Evolutionary conservation across 768 basidiomycete genomes (phyloP).

Genomic region (Clitopilus passeckerianus): DNA sequence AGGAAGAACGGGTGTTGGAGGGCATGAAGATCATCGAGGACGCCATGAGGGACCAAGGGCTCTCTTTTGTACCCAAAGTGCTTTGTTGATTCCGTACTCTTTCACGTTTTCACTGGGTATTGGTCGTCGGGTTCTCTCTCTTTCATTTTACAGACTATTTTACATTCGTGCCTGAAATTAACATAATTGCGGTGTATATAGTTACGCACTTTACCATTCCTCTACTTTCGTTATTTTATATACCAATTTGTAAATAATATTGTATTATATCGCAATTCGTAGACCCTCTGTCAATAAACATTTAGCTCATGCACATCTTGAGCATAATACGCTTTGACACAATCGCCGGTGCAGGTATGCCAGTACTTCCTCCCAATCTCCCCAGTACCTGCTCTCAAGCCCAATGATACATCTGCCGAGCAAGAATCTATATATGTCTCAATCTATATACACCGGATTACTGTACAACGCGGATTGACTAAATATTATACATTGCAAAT

Average conservation of each 20-base stretch:
- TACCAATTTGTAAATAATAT: not conserved
- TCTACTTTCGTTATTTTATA: not conserved
- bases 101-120: not conserved
- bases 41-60: slow-evolving; percentile 26
- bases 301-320: too few species aligned
- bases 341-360: too few species aligned
- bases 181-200: not conserved
- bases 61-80: not conserved
- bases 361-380: too few species aligned
- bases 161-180: not conserved
- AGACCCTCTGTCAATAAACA: too few species aligned
- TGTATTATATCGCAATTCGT: not conserved
- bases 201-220: not conserved
- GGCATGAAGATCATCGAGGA: slow-evolving; percentile 56
- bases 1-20: slow-evolving; percentile 71
- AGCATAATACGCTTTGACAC: too few species aligned
- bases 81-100: not conserved
- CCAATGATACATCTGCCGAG: not conserved
- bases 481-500: not conserved
- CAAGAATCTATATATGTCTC: not conserved
- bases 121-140: not conserved
- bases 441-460: not conserved
- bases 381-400: too few species aligned
- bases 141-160: not conserved
- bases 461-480: not conserved